Percentiles rank a stretch among this genome's conserved stretches.
These are phyloP conservation scores for Apiotrichum porosum DNA, from an alignment of 1,284 basidiomycete genomes.

Conservation along the genomic window DNA sequence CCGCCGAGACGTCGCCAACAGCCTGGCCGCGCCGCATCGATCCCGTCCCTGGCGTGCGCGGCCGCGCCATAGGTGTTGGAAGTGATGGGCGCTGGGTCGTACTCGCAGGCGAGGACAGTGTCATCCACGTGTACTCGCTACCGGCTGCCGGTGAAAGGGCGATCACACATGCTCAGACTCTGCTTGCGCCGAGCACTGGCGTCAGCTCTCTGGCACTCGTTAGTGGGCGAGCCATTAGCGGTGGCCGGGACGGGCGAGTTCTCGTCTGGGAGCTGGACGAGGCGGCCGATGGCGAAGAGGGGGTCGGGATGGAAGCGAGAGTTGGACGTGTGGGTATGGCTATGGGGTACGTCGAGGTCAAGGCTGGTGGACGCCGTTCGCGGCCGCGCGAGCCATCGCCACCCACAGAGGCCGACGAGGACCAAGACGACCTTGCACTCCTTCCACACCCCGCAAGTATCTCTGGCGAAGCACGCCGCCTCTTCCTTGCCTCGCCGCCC, in stretches of 20 bases:
- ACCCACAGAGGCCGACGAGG: background rate
- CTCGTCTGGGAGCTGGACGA: slow-evolving; percentile 47
- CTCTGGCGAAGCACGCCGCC: slow-evolving; percentile 36
- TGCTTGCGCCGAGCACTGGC: slow-evolving; percentile 38
- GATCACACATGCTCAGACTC: slow-evolving; percentile 40
- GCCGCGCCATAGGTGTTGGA: slow-evolving; percentile 37
- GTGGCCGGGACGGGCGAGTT: slow-evolving; percentile 41
- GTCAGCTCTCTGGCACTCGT: slow-evolving; percentile 38
- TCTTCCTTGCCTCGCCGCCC: slow-evolving; percentile 38
- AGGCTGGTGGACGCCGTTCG: slow-evolving; percentile 21
- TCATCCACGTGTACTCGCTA: slow-evolving; percentile 45
- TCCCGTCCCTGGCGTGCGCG: slow-evolving; percentile 39
- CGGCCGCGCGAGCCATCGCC: background rate
- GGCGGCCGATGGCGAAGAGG: slow-evolving; percentile 5
- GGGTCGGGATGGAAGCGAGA: slow-evolving; percentile 12
- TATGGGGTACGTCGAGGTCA: slow-evolving; percentile 42
- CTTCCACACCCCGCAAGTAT: slow-evolving; percentile 42
- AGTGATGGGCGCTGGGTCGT: slow-evolving; percentile 45
- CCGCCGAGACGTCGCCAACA: slow-evolving; percentile 1
- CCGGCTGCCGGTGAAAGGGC: slow-evolving; percentile 14
- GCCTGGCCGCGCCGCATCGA: slow-evolving; percentile 33
- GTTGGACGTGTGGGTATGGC: slow-evolving; percentile 20
- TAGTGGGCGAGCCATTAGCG: slow-evolving; percentile 39
- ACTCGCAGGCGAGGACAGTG: slow-evolving; percentile 42
- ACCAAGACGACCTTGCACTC: slow-evolving; percentile 1